Evolutionary conservation across 192 early-diverging fungal genomes (phyloP).

Genomic region (Coemansia sp.): DNA sequence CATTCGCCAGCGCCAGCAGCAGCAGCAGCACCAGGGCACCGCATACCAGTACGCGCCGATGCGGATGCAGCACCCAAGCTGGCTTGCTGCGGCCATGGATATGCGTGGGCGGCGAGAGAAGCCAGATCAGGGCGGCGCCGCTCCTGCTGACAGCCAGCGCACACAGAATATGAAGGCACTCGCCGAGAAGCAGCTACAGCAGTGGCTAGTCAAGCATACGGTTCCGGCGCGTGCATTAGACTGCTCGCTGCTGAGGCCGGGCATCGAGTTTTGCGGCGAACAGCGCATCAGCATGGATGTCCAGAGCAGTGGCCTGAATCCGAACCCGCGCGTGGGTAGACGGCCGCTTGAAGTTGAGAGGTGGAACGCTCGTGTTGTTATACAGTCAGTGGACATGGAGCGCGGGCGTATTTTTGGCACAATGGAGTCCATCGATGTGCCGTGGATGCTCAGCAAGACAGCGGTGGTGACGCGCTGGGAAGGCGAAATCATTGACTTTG

Average conservation of each 20-base stretch:
- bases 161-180: conserved; percentile 13
- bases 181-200: conserved; percentile 20
- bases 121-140: conserved; percentile 15
- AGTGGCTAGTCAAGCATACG: conserved; percentile 37
- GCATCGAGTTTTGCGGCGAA: conserved; percentile 33
- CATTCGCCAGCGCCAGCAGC: not conserved
- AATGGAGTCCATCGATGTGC: conserved; percentile 65
- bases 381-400: conserved; percentile 46
- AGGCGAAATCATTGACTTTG: conserved; percentile 69
- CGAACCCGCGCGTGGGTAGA: not conserved
- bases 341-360: conserved; percentile 16
- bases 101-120: conserved; percentile 17
- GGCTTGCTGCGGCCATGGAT: conserved; percentile 7
- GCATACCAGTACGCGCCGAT: conserved; percentile 5
- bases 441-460: conserved; percentile 46
- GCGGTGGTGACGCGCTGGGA: conserved; percentile 64
- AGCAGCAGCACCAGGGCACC: conserved; percentile 1
- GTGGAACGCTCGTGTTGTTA: conserved; percentile 42
- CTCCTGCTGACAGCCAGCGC: not conserved
- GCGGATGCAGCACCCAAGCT: conserved; percentile 17
- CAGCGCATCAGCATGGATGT: conserved; percentile 15
- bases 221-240: conserved; percentile 26
- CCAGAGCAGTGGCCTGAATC: not conserved
- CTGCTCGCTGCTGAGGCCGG: conserved; percentile 46
- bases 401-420: conserved; percentile 44